Evolutionary conservation across 1,284 basidiomycete genomes (phyloP).

Genomic region (Leccinum angustisporum): DNA sequence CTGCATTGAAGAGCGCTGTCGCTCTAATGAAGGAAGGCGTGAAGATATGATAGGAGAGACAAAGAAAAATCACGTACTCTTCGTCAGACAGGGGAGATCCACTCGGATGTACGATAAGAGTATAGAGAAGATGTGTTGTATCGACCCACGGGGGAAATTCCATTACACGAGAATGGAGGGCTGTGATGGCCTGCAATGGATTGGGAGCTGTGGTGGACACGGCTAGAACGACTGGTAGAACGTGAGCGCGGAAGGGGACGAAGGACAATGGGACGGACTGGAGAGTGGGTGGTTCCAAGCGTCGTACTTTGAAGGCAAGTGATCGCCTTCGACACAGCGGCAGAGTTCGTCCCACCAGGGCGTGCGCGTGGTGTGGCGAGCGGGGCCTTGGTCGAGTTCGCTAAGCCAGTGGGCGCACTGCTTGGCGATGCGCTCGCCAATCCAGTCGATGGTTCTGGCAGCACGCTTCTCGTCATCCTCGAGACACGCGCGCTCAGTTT

Average conservation of each 20-base stretch:
- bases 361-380: slow-evolving; percentile 46
- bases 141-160: slow-evolving; percentile 81
- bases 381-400: slow-evolving; percentile 45
- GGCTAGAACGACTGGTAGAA: slow-evolving; percentile 62
- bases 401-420: slow-evolving; percentile 67
- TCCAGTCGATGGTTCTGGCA: slow-evolving; percentile 76
- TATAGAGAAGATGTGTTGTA: slow-evolving; percentile 63
- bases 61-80: slow-evolving; percentile 54
- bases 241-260: slow-evolving; percentile 11
- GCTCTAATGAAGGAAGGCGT: slow-evolving; percentile 46
- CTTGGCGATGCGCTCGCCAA: slow-evolving; percentile 62
- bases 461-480: slow-evolving; percentile 79
- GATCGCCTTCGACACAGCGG: slow-evolving; percentile 72
- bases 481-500: slow-evolving; percentile 65
- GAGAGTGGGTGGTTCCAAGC: slow-evolving; percentile 84
- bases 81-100: slow-evolving; percentile 70
- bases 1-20: slow-evolving; percentile 72
- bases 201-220: slow-evolving; percentile 76
- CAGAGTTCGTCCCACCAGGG: slow-evolving; percentile 85
- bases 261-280: slow-evolving; percentile 45
- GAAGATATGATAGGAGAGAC: slow-evolving; percentile 1
- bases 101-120: slow-evolving; percentile 70
- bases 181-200: slow-evolving; percentile 71
- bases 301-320: slow-evolving; percentile 64
- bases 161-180: slow-evolving; percentile 59